Conservation (phyloP, 2,329 filamentous ascomycete species). For the Clarireedia homoeocarpa region DNA sequence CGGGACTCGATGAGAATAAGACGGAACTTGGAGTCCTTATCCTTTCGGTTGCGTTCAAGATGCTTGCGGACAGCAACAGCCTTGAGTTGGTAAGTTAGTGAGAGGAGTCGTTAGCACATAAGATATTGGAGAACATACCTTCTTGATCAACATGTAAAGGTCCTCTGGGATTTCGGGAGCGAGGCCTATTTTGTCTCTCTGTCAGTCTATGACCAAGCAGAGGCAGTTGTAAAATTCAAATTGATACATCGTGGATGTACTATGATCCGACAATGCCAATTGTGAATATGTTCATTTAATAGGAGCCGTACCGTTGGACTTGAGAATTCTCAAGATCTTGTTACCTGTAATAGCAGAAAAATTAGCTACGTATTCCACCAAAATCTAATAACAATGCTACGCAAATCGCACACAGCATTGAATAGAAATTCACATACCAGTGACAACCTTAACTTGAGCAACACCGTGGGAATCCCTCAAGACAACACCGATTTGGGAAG, state of each 20-base stretch:
- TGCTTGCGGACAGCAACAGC: constrained; percentile 99
- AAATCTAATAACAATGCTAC: neutral
- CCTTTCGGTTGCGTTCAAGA: constrained; percentile 99
- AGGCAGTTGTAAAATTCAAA: constrained; percentile 47
- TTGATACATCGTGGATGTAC: constrained; percentile 18
- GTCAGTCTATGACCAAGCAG: constrained; percentile 88
- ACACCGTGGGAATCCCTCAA: constrained; percentile 97
- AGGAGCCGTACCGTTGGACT: constrained; percentile 79
- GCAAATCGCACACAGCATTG: neutral
- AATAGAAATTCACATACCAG: constrained; percentile 54
- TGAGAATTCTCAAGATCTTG: constrained; percentile 99
- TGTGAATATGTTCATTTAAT: constrained; percentile 14
- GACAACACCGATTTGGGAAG: constrained; percentile 97
- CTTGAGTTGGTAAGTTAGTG: constrained; percentile 31
- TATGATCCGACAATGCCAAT: constrained; percentile 29
- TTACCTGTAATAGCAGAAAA: constrained; percentile 57
- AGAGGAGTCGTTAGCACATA: neutral
- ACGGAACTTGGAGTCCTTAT: constrained; percentile 99
- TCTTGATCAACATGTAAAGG: constrained; percentile 99
- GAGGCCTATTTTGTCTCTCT: constrained; percentile 82
- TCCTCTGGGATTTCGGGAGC: constrained; percentile 98
- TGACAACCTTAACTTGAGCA: constrained; percentile 95
- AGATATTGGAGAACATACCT: constrained; percentile 50
- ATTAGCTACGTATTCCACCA: constrained; percentile 16
- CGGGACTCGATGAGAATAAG: constrained; percentile 99